phyloP scores from a whole-genome alignment of 306 rosid species.

The Gastrolobium villosum region DNA sequence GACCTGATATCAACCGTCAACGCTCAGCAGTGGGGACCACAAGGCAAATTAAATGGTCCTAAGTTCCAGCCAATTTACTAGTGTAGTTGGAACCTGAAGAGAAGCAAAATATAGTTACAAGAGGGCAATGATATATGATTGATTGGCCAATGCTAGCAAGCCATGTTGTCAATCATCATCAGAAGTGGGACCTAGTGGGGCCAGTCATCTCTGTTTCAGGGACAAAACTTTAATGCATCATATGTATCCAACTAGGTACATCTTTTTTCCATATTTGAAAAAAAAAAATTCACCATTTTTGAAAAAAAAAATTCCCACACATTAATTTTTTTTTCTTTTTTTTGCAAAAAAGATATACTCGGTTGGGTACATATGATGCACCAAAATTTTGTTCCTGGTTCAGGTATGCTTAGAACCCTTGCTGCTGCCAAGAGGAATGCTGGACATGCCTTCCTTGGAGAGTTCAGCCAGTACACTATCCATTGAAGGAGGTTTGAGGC shows the following conservation, averaged over 20 bases:
- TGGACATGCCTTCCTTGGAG: conserved; percentile 79
- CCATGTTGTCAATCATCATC: conserved; percentile 16
- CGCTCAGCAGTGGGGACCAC: conserved; percentile 42
- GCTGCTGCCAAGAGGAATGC: conserved; percentile 56
- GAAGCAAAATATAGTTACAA: conserved; percentile 30
- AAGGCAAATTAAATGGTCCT: conserved; percentile 45
- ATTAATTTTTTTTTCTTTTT: no score
- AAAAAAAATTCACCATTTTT: no score
- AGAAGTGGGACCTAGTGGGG: conserved; percentile 29
- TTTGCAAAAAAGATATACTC: no score
- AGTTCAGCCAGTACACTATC: conserved; percentile 86
- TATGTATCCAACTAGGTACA: no score
- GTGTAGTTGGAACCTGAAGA: conserved; percentile 29
- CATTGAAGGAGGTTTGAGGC: conserved; percentile 91
- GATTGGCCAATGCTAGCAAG: conserved; percentile 38
- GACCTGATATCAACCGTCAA: neutral
- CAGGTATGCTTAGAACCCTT: neutral
- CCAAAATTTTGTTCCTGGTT: no score
- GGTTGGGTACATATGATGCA: no score
- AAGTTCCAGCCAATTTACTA: conserved; percentile 39
- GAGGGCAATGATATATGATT: conserved; percentile 20
- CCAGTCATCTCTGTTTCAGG: neutral
- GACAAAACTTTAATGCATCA: no score
- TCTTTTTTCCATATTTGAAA: no score
- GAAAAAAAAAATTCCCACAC: no score